phyloP scores from a whole-genome alignment of 2,329 filamentous ascomycete genomes.

The Scytalidium sp. region DNA sequence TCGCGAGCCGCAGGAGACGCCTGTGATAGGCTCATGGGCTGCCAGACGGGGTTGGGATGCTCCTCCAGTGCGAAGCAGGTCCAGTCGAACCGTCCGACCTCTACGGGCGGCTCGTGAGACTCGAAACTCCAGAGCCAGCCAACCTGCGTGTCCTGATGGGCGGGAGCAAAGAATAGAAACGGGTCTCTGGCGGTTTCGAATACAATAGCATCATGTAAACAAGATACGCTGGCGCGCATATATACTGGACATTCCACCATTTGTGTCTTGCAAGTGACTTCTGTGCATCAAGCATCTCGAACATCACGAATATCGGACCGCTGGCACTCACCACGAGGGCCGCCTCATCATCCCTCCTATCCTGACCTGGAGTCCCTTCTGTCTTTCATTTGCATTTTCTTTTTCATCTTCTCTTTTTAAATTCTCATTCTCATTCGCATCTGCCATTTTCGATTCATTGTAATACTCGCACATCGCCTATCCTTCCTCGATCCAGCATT shows the following conservation, averaged over 20 bases:
- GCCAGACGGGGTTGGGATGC: background rate
- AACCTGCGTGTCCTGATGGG: background rate
- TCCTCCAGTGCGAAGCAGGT: background rate
- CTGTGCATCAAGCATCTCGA: background rate
- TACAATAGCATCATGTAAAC: background rate
- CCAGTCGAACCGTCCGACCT: background rate
- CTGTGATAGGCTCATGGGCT: background rate
- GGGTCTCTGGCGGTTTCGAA: background rate
- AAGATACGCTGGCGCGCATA: background rate
- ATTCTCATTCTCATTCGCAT: too few relatives aligned
- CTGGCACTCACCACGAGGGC: background rate
- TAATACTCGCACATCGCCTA: too few relatives aligned
- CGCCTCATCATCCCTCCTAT: too few relatives aligned
- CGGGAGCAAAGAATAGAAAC: background rate
- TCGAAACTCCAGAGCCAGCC: background rate
- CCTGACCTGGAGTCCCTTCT: too few relatives aligned
- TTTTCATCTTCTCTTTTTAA: too few relatives aligned
- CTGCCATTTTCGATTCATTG: too few relatives aligned
- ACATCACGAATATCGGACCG: background rate
- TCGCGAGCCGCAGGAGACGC: background rate
- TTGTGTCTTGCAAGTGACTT: background rate
- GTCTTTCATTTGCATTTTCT: too few relatives aligned
- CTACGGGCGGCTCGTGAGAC: background rate
- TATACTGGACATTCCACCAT: background rate
- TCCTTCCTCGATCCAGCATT: too few relatives aligned